Conservation (phyloP, 805 yeast species). For the Komagataella populi region DNA sequence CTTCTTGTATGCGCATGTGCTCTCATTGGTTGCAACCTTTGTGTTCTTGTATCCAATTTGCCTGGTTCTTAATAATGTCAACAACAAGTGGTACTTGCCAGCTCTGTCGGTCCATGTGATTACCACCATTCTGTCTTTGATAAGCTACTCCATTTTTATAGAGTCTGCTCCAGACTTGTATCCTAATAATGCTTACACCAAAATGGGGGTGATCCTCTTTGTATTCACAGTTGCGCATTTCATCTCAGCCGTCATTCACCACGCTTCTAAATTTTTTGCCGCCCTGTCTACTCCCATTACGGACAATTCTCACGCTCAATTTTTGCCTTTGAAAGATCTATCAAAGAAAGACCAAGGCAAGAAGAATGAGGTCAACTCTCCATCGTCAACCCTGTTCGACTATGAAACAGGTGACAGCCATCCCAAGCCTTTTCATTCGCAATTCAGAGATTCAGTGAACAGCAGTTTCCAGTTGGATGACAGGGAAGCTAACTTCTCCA, state of each 20-base stretch:
- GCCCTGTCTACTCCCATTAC: slow-evolving; percentile 4
- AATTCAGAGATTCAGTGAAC: background rate
- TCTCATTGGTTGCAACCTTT: slow-evolving; percentile 27
- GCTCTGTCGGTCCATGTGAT: slow-evolving; percentile 35
- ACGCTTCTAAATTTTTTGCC: slow-evolving; percentile 29
- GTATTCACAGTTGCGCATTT: slow-evolving; percentile 41
- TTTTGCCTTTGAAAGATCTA: slow-evolving; percentile 15
- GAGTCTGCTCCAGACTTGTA: slow-evolving; percentile 52
- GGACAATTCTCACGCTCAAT: slow-evolving; percentile 4
- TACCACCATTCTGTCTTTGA: slow-evolving; percentile 32
- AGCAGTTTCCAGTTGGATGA: background rate
- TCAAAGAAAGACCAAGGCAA: slow-evolving; percentile 6
- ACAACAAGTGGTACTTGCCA: slow-evolving; percentile 46
- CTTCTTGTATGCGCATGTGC: slow-evolving; percentile 42
- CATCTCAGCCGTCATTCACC: slow-evolving; percentile 33
- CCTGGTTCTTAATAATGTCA: slow-evolving; percentile 47
- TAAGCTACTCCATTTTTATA: slow-evolving; percentile 43
- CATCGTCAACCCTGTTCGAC: slow-evolving; percentile 23
- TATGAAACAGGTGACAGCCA: slow-evolving; percentile 5
- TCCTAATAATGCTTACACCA: slow-evolving; percentile 63
- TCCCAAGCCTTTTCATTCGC: background rate
- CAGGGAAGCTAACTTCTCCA: slow-evolving; percentile 2
- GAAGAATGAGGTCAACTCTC: slow-evolving; percentile 9
- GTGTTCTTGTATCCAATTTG: slow-evolving; percentile 54
- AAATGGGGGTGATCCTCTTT: slow-evolving; percentile 49